These are phyloP conservation scores for Podospora anserina DNA, from an alignment of 495 filamentous ascomycete genomes.

Conservation along the genomic window DNA sequence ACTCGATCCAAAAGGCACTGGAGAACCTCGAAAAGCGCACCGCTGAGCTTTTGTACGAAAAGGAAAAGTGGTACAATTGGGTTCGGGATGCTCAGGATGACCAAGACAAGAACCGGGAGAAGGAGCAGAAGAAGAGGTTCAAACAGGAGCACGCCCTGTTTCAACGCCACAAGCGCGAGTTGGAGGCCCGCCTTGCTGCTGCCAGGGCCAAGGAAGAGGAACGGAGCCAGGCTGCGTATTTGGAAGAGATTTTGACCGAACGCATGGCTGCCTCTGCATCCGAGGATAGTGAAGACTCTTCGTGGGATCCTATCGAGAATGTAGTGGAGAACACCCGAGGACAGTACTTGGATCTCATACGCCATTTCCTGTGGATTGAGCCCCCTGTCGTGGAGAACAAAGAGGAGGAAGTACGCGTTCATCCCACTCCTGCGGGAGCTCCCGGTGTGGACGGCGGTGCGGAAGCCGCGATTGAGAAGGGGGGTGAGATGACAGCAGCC, in stretches of 20 bases:
- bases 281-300: conserved; percentile 27
- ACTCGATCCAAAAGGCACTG: conserved; percentile 41
- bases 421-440: neutral
- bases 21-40: conserved; percentile 47
- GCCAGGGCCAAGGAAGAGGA: conserved; percentile 42
- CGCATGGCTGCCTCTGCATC: conserved; percentile 28
- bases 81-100: conserved; percentile 43
- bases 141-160: conserved; percentile 52
- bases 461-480: neutral
- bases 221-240: conserved; percentile 42
- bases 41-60: conserved; percentile 45
- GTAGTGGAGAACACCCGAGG: conserved; percentile 45
- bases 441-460: conserved; percentile 7
- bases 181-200: conserved; percentile 34
- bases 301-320: conserved; percentile 56
- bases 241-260: conserved; percentile 47
- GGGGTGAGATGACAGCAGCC: conserved; percentile 6
- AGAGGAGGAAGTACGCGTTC: neutral
- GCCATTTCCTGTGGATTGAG: conserved; percentile 46
- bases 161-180: conserved; percentile 43
- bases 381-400: conserved; percentile 3
- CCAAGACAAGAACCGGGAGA: conserved; percentile 48
- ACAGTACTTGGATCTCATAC: conserved; percentile 42
- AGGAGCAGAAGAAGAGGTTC: conserved; percentile 49
- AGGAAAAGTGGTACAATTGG: conserved; percentile 52